A percentile compares a stretch with the other conserved stretches of the same genome.
phyloP scores from a whole-genome alignment of 257 asterid genomes.

The Misopates orontium region DNA sequence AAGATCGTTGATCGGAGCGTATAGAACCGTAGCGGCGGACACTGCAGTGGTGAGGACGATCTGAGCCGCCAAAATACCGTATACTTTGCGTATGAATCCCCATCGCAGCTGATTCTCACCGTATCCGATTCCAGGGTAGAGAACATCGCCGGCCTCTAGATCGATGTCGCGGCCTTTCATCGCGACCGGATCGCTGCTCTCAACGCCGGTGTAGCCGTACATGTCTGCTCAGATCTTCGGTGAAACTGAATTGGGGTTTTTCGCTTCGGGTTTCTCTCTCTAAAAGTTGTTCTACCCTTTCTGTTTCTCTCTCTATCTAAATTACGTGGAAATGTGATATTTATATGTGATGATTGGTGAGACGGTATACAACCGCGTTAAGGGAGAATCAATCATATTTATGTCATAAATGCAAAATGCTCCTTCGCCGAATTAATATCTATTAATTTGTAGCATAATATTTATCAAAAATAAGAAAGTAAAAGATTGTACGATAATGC shows the following conservation, averaged over 20 bases:
- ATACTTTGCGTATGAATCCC: slow-evolving; percentile 97
- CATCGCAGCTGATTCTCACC: slow-evolving; percentile 98
- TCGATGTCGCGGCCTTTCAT: slow-evolving; percentile 47
- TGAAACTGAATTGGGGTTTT: slow-evolving; percentile 9
- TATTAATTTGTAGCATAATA: too few species aligned
- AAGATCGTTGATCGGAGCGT: slow-evolving; percentile 78
- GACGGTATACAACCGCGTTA: too few species aligned
- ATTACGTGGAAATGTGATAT: too few species aligned
- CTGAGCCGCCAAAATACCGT: slow-evolving; percentile 88
- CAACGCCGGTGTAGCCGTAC: slow-evolving; percentile 57
- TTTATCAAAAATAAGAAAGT: too few species aligned
- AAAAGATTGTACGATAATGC: too few species aligned
- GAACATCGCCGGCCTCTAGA: slow-evolving; percentile 58
- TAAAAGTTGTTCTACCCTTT: slow-evolving; percentile 7
- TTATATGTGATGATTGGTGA: too few species aligned
- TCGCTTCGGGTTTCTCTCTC: slow-evolving; percentile 28
- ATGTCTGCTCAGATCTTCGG: slow-evolving; percentile 39
- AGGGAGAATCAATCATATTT: too few species aligned
- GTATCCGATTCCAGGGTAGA: slow-evolving; percentile 87
- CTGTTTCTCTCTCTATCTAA: too few species aligned
- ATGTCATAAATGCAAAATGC: too few species aligned
- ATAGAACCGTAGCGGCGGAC: slow-evolving; percentile 70
- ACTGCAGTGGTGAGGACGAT: slow-evolving; percentile 64
- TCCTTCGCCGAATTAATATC: too few species aligned
- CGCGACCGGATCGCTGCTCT: slow-evolving; percentile 34